These are phyloP conservation scores for Umbelopsis isabellina DNA, from an alignment of 192 early-diverging fungal genomes.

Conservation along the genomic window DNA sequence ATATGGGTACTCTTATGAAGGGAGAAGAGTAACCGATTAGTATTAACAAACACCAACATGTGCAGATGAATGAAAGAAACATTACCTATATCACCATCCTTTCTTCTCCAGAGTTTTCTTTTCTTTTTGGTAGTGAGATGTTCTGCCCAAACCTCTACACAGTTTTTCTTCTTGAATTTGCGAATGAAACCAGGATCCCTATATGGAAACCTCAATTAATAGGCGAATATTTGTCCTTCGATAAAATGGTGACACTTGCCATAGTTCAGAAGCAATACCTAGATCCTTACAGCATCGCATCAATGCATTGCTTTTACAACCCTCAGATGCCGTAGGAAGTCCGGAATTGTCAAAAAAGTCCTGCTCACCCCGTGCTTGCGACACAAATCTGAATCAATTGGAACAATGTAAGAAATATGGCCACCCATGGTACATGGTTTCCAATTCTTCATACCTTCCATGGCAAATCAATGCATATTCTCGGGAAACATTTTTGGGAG, in stretches of 20 bases:
- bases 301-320: slow-evolving; percentile 89
- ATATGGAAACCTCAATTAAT: neutral
- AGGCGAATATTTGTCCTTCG: neutral
- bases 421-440: neutral
- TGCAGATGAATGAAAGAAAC: neutral
- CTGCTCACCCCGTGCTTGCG: slow-evolving; percentile 93
- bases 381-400: slow-evolving; percentile 58
- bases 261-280: slow-evolving; percentile 87
- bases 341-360: slow-evolving; percentile 82
- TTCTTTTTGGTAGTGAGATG: slow-evolving; percentile 74
- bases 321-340: slow-evolving; percentile 85
- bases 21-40: neutral
- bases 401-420: neutral
- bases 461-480: slow-evolving; percentile 90
- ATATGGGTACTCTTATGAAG: slow-evolving; percentile 32
- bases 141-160: slow-evolving; percentile 76
- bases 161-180: slow-evolving; percentile 82
- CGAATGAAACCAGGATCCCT: slow-evolving; percentile 89
- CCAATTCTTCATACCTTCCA: slow-evolving; percentile 61
- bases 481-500: slow-evolving; percentile 76
- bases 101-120: slow-evolving; percentile 87
- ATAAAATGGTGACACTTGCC: slow-evolving; percentile 45
- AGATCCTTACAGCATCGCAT: slow-evolving; percentile 98
- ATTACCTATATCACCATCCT: slow-evolving; percentile 52
- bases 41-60: neutral